Evolutionary conservation across 2,329 filamentous ascomycete species (phyloP), one percentile per base, ranked within the genome.

Genomic region (Arthrobotrys sinensis): DNA sequence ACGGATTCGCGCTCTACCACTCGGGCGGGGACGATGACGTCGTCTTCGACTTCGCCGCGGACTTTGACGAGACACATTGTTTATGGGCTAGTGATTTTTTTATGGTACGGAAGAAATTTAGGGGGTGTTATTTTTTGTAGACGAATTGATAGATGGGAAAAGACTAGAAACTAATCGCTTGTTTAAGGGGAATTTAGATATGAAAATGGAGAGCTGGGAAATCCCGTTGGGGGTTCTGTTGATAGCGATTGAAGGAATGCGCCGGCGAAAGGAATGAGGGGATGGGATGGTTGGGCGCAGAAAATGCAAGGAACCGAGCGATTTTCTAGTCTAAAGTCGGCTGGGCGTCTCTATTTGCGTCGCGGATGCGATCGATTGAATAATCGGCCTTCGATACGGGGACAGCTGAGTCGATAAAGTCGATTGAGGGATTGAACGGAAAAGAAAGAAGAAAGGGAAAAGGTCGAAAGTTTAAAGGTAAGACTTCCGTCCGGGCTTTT

Each of bases 1-100:
- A 50, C 64, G 24, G 76, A 63, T 60, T 72, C 71, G 66, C 65
- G 79, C 52, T 71, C 65, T 10, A 79, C 77, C 16, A 79, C 77
- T 24, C 81, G 80, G 19, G 80, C 77, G 52, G 81, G 80, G 50
- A 82, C 78, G 46, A 73, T 62, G 63, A 77, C 71, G 55, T 80
- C 79, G 48, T 81, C 80, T 60, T 81, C 81, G 14, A 80, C 70
- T 66, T 81, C 81, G 40, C 80, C 80, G 71, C 80, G 80, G 67
- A 82, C 81, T 79, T 81, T 81, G 71, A 82, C 80, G 71, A 82
- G 80, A 48, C 81, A 82, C 81, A 82, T 81, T 69, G 79, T 32
- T 50, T 60, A 11, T 45, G 28, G 32, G 12, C 46, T 66, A 4
- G 28, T 40, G 45, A 0, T 32, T 32, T 66, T 45, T 52, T 63